Percentiles rank a stretch among this genome's conserved stretches.
Evolutionary conservation across 495 filamentous ascomycete species (phyloP).

Genomic region (Podospora bellae-mahoneyi): DNA sequence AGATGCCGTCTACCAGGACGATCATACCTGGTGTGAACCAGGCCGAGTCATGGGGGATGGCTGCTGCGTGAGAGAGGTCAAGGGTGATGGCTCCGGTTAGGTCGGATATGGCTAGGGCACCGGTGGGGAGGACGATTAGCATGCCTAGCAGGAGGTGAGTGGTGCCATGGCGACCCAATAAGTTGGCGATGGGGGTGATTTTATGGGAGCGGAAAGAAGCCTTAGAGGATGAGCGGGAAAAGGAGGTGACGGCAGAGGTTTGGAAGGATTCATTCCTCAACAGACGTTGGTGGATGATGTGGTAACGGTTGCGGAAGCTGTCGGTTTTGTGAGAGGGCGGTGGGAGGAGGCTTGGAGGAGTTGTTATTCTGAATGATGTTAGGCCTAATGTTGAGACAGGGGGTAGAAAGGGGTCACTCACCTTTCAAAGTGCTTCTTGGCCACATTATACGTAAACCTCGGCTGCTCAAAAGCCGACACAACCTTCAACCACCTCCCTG

Average conservation of each 20-base stretch:
- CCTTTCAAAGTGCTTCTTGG: constrained; percentile 89
- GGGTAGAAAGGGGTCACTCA: constrained; percentile 34
- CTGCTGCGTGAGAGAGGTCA: constrained; percentile 74
- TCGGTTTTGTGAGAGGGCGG: constrained; percentile 75
- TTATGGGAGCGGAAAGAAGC: constrained; percentile 66
- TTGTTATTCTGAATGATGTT: constrained; percentile 43
- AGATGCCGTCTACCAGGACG: constrained; percentile 86
- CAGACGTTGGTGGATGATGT: constrained; percentile 84
- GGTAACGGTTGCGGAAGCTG: constrained; percentile 83
- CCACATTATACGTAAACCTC: constrained; percentile 74
- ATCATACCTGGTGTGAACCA: constrained; percentile 96
- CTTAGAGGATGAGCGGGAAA: constrained; percentile 54
- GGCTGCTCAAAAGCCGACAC: constrained; percentile 83
- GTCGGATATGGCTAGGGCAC: constrained; percentile 76
- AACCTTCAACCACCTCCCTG: constrained; percentile 73
- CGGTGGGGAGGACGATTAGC: constrained; percentile 76
- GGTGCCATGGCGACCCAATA: constrained; percentile 81
- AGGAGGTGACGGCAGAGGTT: constrained; percentile 59
- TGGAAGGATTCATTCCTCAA: constrained; percentile 93
- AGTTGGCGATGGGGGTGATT: constrained; percentile 87
- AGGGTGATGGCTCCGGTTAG: constrained; percentile 81
- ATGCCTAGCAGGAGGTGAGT: constrained; percentile 85
- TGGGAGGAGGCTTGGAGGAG: constrained; percentile 74
- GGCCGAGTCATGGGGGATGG: constrained; percentile 78
- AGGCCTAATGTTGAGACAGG: not conserved